A percentile compares a stretch with the other conserved stretches of the same genome.
Evolutionary conservation across 1,284 basidiomycete species (phyloP).

Genomic region (Schizophyllum amplum): DNA sequence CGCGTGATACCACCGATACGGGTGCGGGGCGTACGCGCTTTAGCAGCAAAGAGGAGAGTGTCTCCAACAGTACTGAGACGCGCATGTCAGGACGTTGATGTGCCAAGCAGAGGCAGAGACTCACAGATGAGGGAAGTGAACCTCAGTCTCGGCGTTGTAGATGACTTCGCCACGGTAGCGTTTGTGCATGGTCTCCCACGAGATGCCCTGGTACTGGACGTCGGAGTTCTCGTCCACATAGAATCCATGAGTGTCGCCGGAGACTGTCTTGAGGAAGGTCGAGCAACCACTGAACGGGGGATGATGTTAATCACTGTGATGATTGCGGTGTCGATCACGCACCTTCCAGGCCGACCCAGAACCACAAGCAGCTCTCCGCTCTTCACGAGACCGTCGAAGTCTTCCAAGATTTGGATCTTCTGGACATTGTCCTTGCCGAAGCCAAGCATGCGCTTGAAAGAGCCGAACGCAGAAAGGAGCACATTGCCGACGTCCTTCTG

Average conservation of each 20-base stretch:
- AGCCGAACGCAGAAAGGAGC: conserved; percentile 22
- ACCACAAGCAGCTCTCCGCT: conserved; percentile 46
- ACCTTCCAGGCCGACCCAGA: conserved; percentile 39
- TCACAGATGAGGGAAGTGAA: conserved; percentile 57
- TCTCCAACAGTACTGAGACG: conserved; percentile 45
- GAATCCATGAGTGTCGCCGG: conserved; percentile 60
- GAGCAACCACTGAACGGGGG: conserved; percentile 47
- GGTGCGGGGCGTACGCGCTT: conserved; percentile 45
- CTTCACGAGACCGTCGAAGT: conserved; percentile 27
- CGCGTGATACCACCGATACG: conserved; percentile 38
- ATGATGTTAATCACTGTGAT: neutral
- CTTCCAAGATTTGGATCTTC: conserved; percentile 34
- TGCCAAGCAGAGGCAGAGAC: neutral
- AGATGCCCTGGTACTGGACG: conserved; percentile 60
- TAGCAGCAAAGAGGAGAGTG: conserved; percentile 58
- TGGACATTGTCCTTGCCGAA: conserved; percentile 27
- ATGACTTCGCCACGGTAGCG: conserved; percentile 61
- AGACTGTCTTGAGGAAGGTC: conserved; percentile 65
- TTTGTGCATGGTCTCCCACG: conserved; percentile 40
- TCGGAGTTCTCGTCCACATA: conserved; percentile 42
- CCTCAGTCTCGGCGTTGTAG: conserved; percentile 66
- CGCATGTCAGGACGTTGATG: neutral
- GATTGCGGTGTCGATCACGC: conserved; percentile 4
- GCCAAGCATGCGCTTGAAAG: conserved; percentile 20
- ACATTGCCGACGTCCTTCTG: conserved; percentile 38